phyloP scores from a whole-genome alignment of 768 basidiomycete genomes.

The Mycena capillaripes region DNA sequence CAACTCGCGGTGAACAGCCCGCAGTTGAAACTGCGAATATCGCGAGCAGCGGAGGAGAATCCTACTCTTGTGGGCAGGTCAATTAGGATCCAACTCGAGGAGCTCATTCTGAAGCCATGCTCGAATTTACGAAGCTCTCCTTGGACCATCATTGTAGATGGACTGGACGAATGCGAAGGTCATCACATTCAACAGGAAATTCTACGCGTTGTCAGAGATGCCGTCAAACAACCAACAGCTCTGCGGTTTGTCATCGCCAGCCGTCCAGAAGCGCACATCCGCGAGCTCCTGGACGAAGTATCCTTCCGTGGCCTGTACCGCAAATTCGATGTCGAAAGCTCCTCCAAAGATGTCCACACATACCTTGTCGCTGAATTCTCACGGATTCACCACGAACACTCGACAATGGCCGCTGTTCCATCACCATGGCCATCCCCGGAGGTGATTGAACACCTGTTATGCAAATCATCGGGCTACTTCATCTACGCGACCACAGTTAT shows the following conservation, averaged over 20 bases:
- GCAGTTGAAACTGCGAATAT: neutral
- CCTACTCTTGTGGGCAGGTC: slow-evolving; percentile 6
- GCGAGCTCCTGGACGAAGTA: too few relatives aligned
- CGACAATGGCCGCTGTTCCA: too few relatives aligned
- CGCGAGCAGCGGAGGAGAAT: neutral
- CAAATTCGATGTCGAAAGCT: too few relatives aligned
- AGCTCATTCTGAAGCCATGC: slow-evolving; percentile 6
- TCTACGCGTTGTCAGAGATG: neutral
- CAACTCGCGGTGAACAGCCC: slow-evolving; percentile 7
- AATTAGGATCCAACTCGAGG: neutral
- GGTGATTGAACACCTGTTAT: too few relatives aligned
- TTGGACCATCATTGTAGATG: neutral
- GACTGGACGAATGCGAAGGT: neutral
- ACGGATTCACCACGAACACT: too few relatives aligned
- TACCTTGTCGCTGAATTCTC: too few relatives aligned
- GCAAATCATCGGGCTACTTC: too few relatives aligned
- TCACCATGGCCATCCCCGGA: too few relatives aligned
- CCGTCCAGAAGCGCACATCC: too few relatives aligned
- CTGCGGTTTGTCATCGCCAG: neutral
- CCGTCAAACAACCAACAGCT: neutral
- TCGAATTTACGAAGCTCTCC: neutral
- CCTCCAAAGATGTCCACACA: too few relatives aligned
- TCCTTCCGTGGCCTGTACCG: too few relatives aligned
- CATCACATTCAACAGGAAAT: neutral
- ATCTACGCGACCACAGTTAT: too few relatives aligned